phyloP scores from a whole-genome alignment of 768 basidiomycete genomes.

The Sporobolomyces roseus region DNA sequence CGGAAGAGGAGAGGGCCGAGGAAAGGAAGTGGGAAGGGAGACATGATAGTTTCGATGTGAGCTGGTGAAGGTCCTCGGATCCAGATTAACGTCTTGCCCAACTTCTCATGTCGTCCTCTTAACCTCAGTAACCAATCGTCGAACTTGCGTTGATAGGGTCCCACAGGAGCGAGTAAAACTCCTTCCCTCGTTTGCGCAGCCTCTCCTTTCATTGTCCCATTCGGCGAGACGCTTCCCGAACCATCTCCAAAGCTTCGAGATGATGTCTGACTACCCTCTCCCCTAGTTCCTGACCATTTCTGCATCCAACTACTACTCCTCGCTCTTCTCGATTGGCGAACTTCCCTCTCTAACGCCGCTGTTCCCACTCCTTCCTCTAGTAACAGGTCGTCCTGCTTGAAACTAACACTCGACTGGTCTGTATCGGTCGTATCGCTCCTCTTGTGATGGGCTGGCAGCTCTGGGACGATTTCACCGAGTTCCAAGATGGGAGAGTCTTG shows the following conservation, averaged over 20 bases:
- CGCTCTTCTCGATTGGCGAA: not conserved
- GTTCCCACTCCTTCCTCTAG: not conserved
- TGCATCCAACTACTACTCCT: conserved; percentile 4
- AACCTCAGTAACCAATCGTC: not conserved
- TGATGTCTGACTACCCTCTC: too few relatives aligned
- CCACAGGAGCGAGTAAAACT: conserved; percentile 7
- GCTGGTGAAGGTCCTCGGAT: conserved; percentile 34
- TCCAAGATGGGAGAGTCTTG: not conserved
- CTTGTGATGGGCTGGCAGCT: not conserved
- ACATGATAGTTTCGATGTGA: conserved; percentile 21
- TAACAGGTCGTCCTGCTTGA: not conserved
- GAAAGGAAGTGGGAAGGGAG: conserved; percentile 25
- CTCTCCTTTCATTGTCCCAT: too few relatives aligned
- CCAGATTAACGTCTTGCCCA: conserved; percentile 11
- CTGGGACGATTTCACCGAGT: conserved; percentile 6
- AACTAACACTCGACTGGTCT: not conserved
- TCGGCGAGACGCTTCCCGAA: too few relatives aligned
- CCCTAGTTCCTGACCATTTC: too few relatives aligned
- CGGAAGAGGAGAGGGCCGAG: conserved; percentile 19
- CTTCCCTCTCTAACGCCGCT: not conserved
- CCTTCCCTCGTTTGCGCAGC: not conserved
- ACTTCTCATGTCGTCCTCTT: not conserved
- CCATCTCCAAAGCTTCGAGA: too few relatives aligned
- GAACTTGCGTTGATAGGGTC: conserved; percentile 9
- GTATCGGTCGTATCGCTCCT: not conserved